Conservation (phyloP, 2,329 filamentous ascomycete genomes). For the Epichloe gansuensis region DNA sequence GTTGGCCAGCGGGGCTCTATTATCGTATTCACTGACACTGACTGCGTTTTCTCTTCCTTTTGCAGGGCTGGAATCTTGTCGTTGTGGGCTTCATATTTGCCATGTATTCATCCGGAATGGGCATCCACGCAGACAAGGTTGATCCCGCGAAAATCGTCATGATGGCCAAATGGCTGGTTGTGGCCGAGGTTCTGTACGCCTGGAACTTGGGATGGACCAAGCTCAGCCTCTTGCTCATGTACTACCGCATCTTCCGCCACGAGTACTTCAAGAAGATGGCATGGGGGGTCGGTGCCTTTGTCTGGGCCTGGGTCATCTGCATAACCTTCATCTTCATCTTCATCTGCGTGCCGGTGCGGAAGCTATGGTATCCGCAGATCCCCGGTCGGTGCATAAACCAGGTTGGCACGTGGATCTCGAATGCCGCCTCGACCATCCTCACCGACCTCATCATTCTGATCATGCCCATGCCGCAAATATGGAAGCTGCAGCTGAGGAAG, state of each 20-base stretch:
- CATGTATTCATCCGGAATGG: constrained; percentile 34
- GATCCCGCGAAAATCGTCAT: constrained; percentile 23
- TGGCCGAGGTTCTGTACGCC: constrained; percentile 34
- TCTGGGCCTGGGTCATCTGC: constrained; percentile 33
- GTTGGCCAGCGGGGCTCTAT: too few relatives aligned
- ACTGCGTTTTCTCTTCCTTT: neutral
- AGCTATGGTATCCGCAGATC: constrained; percentile 32
- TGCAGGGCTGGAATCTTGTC: constrained; percentile 26
- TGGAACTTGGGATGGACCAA: constrained; percentile 38
- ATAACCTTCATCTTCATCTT: constrained; percentile 38
- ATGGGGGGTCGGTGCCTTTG: constrained; percentile 27
- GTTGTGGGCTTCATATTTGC: constrained; percentile 35
- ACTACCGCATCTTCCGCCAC: constrained; percentile 37
- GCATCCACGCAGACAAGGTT: constrained; percentile 30
- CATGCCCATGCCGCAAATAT: constrained; percentile 32
- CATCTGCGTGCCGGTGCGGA: constrained; percentile 36
- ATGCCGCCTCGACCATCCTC: constrained; percentile 33
- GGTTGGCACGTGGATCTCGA: constrained; percentile 36
- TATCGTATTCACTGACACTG: neutral
- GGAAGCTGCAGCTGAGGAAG: constrained; percentile 28
- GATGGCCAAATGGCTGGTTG: constrained; percentile 34
- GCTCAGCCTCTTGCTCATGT: constrained; percentile 36
- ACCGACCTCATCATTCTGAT: constrained; percentile 32
- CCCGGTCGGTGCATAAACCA: constrained; percentile 36
- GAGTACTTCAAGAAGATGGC: constrained; percentile 29